Base-by-base conservation (phyloP, 331 rosid species). In the Malus hybrid region DNA sequence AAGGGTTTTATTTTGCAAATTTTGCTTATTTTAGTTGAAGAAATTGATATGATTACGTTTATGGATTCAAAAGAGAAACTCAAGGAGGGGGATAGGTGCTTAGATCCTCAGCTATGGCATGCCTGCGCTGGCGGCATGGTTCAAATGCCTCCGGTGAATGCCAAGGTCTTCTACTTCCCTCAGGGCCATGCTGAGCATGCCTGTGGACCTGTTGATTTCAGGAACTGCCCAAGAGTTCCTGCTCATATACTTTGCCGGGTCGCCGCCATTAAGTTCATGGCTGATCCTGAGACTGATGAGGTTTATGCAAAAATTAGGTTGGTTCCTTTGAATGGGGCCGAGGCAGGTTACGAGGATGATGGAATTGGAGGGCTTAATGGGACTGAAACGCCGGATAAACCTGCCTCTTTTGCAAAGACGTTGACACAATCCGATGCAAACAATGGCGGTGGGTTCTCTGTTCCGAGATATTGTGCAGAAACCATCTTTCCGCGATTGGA, bases 61-160 rank as follows among this genome's bases (percentile, higher is more conserved):
- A 86, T 94, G 92, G 96, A 94, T 46, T 74, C 97, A 31, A 92
- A 87, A 54, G 96, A 94, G 77, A 88, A 91, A 68, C 20, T 81
- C 68, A 86, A 89, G 78, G 93, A 86, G 73, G 87, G 81, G 67
- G 97, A 87, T 9, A 90, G 80, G 81, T 88, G 88, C 68, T 82
- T 93, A 79, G 96, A 91, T 77, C 89, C 95, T 80, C 93, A 88
- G 68, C 82, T 93, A 67, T 93, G 98, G 97, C 97, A 93, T 79
- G 98, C 97, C 28, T 93, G 98, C 69, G 97, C 98, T 3, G 98
- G 98, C 66, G 96, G 93, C 5, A 93, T 93, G 95, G 93, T 91
- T 63, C 96, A 93, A 80, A 91, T 93, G 96, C 98, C 98, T 24
- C n/a, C 48, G 5, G 83, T 88, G 68, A 87, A 86, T 76, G 70